phyloP scores from a whole-genome alignment of 805 yeast species.

The Blastobotrys parvus region DNA sequence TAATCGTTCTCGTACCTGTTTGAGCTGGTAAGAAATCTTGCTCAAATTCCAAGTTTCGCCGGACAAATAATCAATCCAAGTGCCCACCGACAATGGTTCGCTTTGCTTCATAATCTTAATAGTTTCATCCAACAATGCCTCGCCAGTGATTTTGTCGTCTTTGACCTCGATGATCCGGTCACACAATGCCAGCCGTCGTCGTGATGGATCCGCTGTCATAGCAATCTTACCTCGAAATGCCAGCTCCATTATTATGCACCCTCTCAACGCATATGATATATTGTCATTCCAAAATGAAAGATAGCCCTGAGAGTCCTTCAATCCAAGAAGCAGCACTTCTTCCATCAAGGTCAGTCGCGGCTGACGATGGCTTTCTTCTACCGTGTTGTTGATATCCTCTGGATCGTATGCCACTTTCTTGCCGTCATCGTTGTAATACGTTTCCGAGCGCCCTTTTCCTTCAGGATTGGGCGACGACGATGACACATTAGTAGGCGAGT shows the following conservation, averaged over 20 bases:
- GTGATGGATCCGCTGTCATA: constrained; percentile 84
- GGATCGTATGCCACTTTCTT: constrained; percentile 82
- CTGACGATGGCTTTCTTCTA: constrained; percentile 36
- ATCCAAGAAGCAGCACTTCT: constrained; percentile 86
- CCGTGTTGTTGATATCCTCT: constrained; percentile 41
- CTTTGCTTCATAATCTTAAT: constrained; percentile 81
- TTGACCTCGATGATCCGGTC: constrained; percentile 85
- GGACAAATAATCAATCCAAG: constrained; percentile 88
- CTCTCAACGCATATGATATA: constrained; percentile 91
- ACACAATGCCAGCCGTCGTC: constrained; percentile 78
- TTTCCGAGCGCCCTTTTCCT: neutral
- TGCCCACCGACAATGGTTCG: constrained; percentile 69
- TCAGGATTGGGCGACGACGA: constrained; percentile 2
- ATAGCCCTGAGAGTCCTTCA: constrained; percentile 94
- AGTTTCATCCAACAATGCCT: constrained; percentile 89
- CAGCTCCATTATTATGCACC: constrained; percentile 84
- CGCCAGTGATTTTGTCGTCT: constrained; percentile 85
- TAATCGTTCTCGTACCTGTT: constrained; percentile 92
- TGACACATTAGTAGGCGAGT: constrained; percentile 4
- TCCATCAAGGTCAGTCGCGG: constrained; percentile 92
- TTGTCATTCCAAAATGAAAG: constrained; percentile 97
- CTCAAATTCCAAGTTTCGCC: constrained; percentile 96
- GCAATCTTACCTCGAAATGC: constrained; percentile 86
- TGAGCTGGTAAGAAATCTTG: constrained; percentile 90
- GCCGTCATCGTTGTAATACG: constrained; percentile 25